Conservation (phyloP, 2,329 filamentous ascomycete genomes). For the Macrophomina tecta region DNA sequence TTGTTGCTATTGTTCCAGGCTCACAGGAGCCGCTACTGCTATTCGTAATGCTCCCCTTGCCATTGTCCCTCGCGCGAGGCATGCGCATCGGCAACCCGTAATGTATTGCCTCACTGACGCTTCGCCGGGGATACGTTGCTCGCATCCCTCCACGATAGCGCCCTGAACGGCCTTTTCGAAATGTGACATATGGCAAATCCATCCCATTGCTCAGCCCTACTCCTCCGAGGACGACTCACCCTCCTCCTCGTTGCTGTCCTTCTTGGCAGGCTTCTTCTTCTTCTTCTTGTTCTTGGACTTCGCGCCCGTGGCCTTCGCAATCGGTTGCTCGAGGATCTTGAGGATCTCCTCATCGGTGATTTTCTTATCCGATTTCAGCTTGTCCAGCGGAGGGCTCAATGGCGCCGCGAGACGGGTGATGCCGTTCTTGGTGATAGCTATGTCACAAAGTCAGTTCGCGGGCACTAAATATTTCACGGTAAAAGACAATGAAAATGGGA, state of each 20-base stretch:
- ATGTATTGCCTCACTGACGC: not conserved
- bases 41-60: conserved; percentile 21
- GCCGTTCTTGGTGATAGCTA: conserved; percentile 97
- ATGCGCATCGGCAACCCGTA: conserved; percentile 3
- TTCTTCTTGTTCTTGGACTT: conserved; percentile 92
- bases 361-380: conserved; percentile 96
- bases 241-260: conserved; percentile 62
- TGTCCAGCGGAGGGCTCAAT: conserved; percentile 75
- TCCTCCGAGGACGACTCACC: conserved; percentile 48
- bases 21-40: conserved; percentile 16
- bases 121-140: not conserved
- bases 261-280: conserved; percentile 75
- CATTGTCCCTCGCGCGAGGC: not conserved
- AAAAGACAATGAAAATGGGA: not conserved
- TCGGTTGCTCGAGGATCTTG: conserved; percentile 88
- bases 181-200: not conserved
- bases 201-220: conserved; percentile 29
- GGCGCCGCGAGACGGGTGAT: conserved; percentile 83
- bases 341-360: conserved; percentile 95
- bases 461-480: not conserved
- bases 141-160: not conserved
- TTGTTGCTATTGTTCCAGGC: conserved; percentile 26
- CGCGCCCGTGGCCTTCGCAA: conserved; percentile 66
- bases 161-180: not conserved
- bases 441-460: not conserved